Evolutionary conservation across 768 basidiomycete species (phyloP).

Genomic region (Macrolepiota dolichaula): DNA sequence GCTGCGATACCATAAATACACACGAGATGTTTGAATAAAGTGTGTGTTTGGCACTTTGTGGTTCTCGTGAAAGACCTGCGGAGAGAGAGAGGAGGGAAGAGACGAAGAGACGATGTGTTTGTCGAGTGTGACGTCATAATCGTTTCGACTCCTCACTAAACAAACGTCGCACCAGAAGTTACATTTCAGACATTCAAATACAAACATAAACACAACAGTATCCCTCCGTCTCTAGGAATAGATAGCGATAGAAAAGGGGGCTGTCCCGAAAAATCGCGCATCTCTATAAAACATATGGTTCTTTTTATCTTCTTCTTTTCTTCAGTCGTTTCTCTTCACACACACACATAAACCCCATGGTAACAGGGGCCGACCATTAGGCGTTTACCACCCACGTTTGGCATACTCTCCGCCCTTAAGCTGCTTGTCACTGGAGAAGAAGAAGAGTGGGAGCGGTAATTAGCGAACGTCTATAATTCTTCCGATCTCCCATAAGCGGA

Average conservation of each 20-base stretch:
- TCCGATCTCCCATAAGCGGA: background rate
- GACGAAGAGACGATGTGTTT: no score
- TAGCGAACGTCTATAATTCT: background rate
- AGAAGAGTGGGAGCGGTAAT: background rate
- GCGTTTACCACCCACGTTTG: conserved; percentile 60
- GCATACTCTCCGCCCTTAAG: conserved; percentile 72
- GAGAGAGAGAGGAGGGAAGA: no score
- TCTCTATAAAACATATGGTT: no score
- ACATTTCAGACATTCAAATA: background rate
- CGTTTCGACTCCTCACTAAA: background rate
- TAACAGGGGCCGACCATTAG: background rate
- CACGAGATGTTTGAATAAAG: no score
- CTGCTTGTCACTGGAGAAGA: conserved; percentile 48
- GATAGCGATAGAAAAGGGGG: background rate
- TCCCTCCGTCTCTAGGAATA: background rate
- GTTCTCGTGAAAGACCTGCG: no score
- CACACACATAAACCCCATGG: background rate
- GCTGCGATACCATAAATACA: background rate
- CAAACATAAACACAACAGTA: background rate
- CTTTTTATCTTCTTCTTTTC: background rate
- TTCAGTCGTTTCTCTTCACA: background rate
- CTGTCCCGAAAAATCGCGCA: background rate
- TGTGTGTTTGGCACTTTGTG: no score
- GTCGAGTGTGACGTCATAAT: background rate
- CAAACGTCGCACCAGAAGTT: background rate